Conservation (phyloP, 106 monocot genomes). For the Dendrobium officinale region DNA sequence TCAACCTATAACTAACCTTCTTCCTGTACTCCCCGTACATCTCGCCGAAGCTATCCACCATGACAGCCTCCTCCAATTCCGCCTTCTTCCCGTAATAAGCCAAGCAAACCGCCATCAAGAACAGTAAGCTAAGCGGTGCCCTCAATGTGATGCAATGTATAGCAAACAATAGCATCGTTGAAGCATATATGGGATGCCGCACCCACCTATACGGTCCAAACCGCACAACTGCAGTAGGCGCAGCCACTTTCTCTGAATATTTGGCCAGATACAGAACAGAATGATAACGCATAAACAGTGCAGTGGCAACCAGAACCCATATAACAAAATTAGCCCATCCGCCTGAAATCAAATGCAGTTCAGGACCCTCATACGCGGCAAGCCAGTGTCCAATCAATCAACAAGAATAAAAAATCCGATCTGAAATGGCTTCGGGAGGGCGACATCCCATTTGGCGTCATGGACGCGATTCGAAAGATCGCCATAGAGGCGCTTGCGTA, state of each 20-base stretch:
- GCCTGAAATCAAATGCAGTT: conserved; percentile 51
- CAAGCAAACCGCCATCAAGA: conserved; percentile 37
- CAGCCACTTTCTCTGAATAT: conserved; percentile 67
- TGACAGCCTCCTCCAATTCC: conserved; percentile 55
- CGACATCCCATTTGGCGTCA: conserved; percentile 68
- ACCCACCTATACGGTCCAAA: conserved; percentile 80
- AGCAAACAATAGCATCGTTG: conserved; percentile 58
- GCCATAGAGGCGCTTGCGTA: conserved; percentile 59
- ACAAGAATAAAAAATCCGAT: conserved; percentile 35
- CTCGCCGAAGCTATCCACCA: conserved; percentile 55
- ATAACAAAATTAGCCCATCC: conserved; percentile 56
- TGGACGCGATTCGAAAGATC: conserved; percentile 48
- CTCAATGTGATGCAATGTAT: conserved; percentile 43
- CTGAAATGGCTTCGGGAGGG: conserved; percentile 19
- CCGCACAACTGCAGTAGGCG: conserved; percentile 56
- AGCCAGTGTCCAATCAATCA: conserved; percentile 55
- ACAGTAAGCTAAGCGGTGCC: conserved; percentile 51
- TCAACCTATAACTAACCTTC: conserved; percentile 72
- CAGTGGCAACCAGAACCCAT: conserved; percentile 42
- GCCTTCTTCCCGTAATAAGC: conserved; percentile 67
- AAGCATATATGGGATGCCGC: conserved; percentile 70
- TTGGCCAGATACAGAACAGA: conserved; percentile 56
- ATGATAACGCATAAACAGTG: conserved; percentile 64
- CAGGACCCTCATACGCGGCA: conserved; percentile 56
- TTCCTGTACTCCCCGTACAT: conserved; percentile 51